These are phyloP conservation scores for Suillus spraguei DNA, from an alignment of 768 basidiomycete species.

Conservation along the genomic window DNA sequence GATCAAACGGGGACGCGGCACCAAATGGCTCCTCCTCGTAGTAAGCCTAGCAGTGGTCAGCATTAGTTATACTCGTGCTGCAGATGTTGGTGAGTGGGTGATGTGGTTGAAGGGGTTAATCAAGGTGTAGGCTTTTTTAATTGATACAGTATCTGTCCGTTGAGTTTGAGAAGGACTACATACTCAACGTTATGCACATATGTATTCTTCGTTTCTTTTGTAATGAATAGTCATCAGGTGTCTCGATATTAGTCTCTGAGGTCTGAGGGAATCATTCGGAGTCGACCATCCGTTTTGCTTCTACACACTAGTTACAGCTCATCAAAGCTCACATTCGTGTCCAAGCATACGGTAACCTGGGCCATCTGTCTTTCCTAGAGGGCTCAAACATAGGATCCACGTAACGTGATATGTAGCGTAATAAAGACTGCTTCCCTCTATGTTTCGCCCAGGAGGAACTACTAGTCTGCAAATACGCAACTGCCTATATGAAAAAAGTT, in stretches of 20 bases:
- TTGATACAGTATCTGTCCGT: slow-evolving; percentile 16
- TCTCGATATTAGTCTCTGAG: neutral
- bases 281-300: neutral
- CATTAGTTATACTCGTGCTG: slow-evolving; percentile 12
- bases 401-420: neutral
- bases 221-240: neutral
- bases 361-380: neutral
- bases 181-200: neutral
- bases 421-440: neutral
- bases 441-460: neutral
- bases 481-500: neutral
- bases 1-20: neutral
- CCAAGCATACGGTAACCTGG: neutral
- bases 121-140: neutral
- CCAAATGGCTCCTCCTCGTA: slow-evolving; percentile 10
- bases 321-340: neutral
- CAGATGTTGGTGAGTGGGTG: neutral
- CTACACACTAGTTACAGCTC: neutral
- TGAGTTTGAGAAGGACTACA: neutral
- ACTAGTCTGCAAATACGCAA: neutral
- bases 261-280: neutral
- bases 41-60: slow-evolving; percentile 12
- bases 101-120: slow-evolving; percentile 13
- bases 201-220: neutral
- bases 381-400: neutral